Evolutionary conservation across 192 early-diverging fungal species (phyloP), one percentile per base, ranked within the genome.

Genomic region (Oehlia diaphana): DNA sequence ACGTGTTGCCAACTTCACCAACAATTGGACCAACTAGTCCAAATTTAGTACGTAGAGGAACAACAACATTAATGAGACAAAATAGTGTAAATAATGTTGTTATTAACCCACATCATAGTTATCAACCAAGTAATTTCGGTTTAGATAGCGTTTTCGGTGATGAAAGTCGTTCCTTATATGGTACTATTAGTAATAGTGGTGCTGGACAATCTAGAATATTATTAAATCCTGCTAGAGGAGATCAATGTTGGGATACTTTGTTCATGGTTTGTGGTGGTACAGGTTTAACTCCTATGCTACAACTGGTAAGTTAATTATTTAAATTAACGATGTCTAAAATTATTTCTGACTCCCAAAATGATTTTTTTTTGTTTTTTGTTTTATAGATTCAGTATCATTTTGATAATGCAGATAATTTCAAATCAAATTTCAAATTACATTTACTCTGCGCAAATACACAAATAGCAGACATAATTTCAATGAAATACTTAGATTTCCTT

Each of bases 251-350:
- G 78, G 71, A 79, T 63, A 7, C 7, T 42, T 62, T 79, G 16
- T 50, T 73, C 73, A 96, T 98, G 95, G 92, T 96, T 88, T 96
- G 95, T 49, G 94, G 95, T 35, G 96, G 96, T 67, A 95, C 95
- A 42, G 96, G 93, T 13, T 93, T 98, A 78, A 96, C 97, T 2
- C 97, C 97, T 63, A 97, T 97, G 96, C 87, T 94, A 72, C 96
- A 94, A 76, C 79, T 82, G 80, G 66, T 74, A 31, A 8, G 50
- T 28, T 58, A 28, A 9, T 23, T 47, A 33, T 68, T 16, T 42
- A 42, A 42, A 42, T 6, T 42, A 42, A 6, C 39, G 39, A 42
- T 33, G 39, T 68, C 12, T 68, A 39, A 35, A 3, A 31, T 33
- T 37, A 2, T 7, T 68, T 68, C 4, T 71, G 4, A 44, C 16